These are phyloP conservation scores for Penicillium robsamsonii DNA, from an alignment of 495 filamentous ascomycete species.

Conservation along the genomic window DNA sequence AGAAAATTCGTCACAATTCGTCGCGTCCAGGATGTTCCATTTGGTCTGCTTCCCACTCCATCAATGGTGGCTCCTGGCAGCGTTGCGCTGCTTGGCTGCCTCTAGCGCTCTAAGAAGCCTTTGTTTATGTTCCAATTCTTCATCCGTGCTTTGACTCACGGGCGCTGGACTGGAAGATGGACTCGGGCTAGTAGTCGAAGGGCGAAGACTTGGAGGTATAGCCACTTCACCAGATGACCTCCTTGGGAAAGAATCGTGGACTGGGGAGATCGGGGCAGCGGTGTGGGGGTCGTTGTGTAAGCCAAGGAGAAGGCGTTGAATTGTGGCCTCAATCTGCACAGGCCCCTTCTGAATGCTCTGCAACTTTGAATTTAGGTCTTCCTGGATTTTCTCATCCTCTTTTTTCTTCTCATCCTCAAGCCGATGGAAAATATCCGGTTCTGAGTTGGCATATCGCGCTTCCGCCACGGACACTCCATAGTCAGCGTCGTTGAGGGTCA, in stretches of 20 bases:
- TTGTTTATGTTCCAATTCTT: conserved; percentile 43
- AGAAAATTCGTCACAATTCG: conserved; percentile 29
- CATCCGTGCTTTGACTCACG: conserved; percentile 13
- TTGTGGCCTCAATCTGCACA: conserved; percentile 29
- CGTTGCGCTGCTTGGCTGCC: conserved; percentile 51
- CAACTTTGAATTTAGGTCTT: conserved; percentile 46
- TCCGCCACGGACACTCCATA: conserved; percentile 54
- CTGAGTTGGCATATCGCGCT: conserved; percentile 46
- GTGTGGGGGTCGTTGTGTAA: conserved; percentile 31
- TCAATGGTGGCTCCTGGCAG: conserved; percentile 30
- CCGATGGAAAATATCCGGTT: conserved; percentile 42
- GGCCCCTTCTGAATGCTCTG: conserved; percentile 48
- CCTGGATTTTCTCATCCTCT: conserved; percentile 49
- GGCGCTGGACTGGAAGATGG: conserved; percentile 13
- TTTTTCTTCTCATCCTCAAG: conserved; percentile 51
- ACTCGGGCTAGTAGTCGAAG: conserved; percentile 17
- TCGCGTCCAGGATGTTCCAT: conserved; percentile 19
- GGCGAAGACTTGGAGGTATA: conserved; percentile 19
- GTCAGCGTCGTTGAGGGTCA: conserved; percentile 51
- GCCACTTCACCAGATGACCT: conserved; percentile 21
- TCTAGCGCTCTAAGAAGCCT: conserved; percentile 49
- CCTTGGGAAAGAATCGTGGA: conserved; percentile 11
- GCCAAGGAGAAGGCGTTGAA: conserved; percentile 32
- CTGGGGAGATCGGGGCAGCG: conserved; percentile 14
- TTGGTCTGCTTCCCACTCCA: neutral